Evolutionary conservation across 768 basidiomycete genomes (phyloP), one percentile per base, ranked within the genome.

Genomic region (Boletus insuetus): DNA sequence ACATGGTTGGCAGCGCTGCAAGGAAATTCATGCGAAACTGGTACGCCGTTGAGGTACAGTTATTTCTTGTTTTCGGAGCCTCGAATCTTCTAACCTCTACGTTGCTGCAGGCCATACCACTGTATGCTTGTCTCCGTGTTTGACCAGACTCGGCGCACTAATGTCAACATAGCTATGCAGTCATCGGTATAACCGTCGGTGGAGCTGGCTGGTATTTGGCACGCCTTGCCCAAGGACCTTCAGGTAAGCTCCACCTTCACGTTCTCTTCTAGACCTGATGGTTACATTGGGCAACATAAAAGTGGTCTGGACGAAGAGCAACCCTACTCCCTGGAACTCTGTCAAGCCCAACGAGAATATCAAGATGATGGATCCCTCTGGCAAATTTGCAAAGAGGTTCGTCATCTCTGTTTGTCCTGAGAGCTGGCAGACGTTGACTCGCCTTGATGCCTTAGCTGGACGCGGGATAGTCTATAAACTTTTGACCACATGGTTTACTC

Each of bases 301-400:
- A 83, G 82, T 84, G 52, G 69, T 84, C 54, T 85, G 84, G 84
- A 79, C 83, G 63, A 81, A 75, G 70, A 69, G 66, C 69, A 94
- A 95, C 79, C 91, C 91, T 35, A 85, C 85, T 20, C 93, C 93
- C n/a, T 94, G 90, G 89, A 90, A 91, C 73, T 79, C 82, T 53
- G 80, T 94, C 68, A 79, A 89, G 69, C 84, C 79, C 38, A 78
- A 86, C 65, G 84, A 94, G 72, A 82, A 82, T 60, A 89, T 81
- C 50, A 93, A 93, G 74, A 42, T 93, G 56, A 64, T 84, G 67
- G 69, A 79, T 42, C 81, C 89, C 38, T 84, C 86, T 75, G 84
- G 87, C 68, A 86, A 82, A 62, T 91, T 92, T 62, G 79, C 86
- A 9, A 87, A 84, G 77, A 83, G 78, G 91, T 61, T 20, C 50